Percentiles rank a stretch among this genome's conserved stretches.
Evolutionary conservation across 2,329 filamentous ascomycete species (phyloP).

Genomic region (Myriosclerotinia duriaeana): DNA sequence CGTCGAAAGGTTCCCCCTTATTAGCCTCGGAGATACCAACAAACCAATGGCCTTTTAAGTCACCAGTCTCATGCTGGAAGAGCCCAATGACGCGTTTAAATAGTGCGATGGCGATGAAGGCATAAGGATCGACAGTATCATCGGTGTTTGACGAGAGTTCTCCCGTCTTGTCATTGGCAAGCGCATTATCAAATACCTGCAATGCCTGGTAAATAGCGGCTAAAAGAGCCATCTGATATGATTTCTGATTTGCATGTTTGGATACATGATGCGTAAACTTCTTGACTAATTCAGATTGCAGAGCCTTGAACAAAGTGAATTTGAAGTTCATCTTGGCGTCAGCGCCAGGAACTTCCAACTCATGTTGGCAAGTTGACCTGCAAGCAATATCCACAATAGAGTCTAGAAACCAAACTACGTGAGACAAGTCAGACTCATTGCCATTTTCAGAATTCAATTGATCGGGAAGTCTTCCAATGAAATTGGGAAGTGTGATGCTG

Average conservation of each 20-base stretch:
- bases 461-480: slow-evolving; percentile 35
- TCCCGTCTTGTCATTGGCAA: slow-evolving; percentile 24
- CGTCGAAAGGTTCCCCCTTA: slow-evolving; percentile 17
- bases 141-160: slow-evolving; percentile 5
- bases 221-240: slow-evolving; percentile 33
- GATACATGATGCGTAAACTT: slow-evolving; percentile 27
- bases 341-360: slow-evolving; percentile 13
- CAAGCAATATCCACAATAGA: slow-evolving; percentile 33
- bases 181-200: slow-evolving; percentile 32
- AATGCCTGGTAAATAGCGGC: slow-evolving; percentile 33
- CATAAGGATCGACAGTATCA: slow-evolving; percentile 26
- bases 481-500: slow-evolving; percentile 32
- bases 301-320: slow-evolving; percentile 33
- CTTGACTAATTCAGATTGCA: slow-evolving; percentile 28
- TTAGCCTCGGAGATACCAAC: slow-evolving; percentile 22
- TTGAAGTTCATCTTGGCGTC: slow-evolving; percentile 24
- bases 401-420: slow-evolving; percentile 28
- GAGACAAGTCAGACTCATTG: slow-evolving; percentile 23
- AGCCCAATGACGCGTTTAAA: slow-evolving; percentile 26
- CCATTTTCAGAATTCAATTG: slow-evolving; percentile 18
- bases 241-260: slow-evolving; percentile 26
- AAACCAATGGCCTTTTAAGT: slow-evolving; percentile 20
- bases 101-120: slow-evolving; percentile 29
- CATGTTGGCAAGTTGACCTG: slow-evolving; percentile 26
- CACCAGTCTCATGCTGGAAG: slow-evolving; percentile 20